A percentile compares a stretch with the other conserved stretches of the same genome.
Conservation (phyloP, 306 rosid genomes). For the Arachis stenosperma region DNA sequence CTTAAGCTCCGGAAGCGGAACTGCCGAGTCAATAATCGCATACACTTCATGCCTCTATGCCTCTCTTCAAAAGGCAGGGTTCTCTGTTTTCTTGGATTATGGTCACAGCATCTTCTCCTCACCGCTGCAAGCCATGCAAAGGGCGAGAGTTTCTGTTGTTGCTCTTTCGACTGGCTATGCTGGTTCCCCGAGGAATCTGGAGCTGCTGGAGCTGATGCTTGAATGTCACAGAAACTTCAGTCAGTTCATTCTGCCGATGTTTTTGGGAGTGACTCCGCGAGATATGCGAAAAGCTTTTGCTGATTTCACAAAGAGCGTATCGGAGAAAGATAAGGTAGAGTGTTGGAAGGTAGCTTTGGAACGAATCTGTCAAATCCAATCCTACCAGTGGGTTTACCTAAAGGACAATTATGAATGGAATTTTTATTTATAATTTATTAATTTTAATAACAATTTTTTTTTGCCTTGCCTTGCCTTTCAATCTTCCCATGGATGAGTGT, state of each 20-base stretch:
- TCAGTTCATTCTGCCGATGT: slow-evolving; percentile 12
- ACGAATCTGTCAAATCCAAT: background rate
- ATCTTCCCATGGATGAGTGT: no score
- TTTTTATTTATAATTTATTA: no score
- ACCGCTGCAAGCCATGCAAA: background rate
- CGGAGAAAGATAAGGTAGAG: background rate
- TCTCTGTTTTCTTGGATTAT: background rate
- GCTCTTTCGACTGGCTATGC: slow-evolving; percentile 1
- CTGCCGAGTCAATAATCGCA: background rate
- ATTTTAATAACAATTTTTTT: no score
- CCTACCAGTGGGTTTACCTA: background rate
- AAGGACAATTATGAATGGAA: no score
- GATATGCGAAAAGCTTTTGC: background rate
- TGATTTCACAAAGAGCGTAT: background rate
- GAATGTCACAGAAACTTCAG: background rate
- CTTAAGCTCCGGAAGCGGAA: background rate
- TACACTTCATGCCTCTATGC: background rate
- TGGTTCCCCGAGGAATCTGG: background rate
- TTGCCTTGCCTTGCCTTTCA: no score
- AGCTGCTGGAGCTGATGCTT: background rate
- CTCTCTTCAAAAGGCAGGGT: slow-evolving; percentile 2
- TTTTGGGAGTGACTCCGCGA: background rate
- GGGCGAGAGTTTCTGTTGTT: background rate
- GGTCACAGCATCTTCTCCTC: background rate
- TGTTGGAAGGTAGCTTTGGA: background rate